These are phyloP conservation scores for Penicillium nucicola DNA, from an alignment of 495 filamentous ascomycete genomes.

Conservation along the genomic window DNA sequence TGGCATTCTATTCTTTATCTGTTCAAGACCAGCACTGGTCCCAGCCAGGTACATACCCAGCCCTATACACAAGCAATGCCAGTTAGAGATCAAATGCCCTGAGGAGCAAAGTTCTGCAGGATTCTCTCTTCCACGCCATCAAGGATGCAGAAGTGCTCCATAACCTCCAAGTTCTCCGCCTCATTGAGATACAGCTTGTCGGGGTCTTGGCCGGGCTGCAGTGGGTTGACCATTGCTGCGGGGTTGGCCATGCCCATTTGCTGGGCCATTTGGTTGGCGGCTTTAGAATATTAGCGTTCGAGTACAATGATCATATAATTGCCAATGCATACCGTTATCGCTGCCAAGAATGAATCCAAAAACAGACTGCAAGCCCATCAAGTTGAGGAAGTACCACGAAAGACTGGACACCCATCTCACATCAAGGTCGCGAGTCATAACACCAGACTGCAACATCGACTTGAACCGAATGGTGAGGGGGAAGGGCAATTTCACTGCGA, in stretches of 20 bases:
- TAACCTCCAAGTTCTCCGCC: conserved; percentile 91
- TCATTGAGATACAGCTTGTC: conserved; percentile 89
- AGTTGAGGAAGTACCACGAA: conserved; percentile 97
- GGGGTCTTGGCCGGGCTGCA: conserved; percentile 91
- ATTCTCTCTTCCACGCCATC: conserved; percentile 83
- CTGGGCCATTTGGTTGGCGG: conserved; percentile 90
- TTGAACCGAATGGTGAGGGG: conserved; percentile 98
- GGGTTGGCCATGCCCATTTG: conserved; percentile 87
- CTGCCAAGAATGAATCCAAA: conserved; percentile 95
- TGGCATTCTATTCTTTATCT: conserved; percentile 10
- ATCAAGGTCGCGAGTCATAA: conserved; percentile 92
- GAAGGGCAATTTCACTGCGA: conserved; percentile 92
- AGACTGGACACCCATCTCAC: conserved; percentile 97
- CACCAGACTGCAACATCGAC: conserved; percentile 96
- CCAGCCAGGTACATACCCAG: conserved; percentile 9
- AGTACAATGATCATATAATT: not conserved
- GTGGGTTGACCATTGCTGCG: conserved; percentile 64
- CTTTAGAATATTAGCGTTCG: conserved; percentile 40
- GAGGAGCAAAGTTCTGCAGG: conserved; percentile 46
- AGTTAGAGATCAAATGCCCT: conserved; percentile 14
- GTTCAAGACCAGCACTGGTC: conserved; percentile 5
- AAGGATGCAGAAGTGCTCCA: conserved; percentile 87
- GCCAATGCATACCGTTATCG: conserved; percentile 72
- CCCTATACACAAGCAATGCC: not conserved
- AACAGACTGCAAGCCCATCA: conserved; percentile 95